Conservation (phyloP, 495 filamentous ascomycete genomes). For the Neurospora hispaniola region DNA sequence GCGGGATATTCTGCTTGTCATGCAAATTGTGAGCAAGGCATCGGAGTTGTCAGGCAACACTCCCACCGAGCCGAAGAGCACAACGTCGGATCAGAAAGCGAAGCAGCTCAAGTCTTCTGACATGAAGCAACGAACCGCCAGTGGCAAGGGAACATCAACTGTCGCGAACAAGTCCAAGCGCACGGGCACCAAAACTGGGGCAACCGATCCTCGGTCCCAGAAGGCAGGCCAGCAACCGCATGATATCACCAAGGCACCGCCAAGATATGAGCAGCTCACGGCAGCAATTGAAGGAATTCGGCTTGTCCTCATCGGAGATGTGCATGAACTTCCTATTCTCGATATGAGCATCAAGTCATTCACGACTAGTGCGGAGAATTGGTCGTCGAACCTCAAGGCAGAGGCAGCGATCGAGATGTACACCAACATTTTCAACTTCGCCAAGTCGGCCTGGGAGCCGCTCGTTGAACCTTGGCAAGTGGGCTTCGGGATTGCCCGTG, state of each 20-base stretch:
- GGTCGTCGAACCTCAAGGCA: conserved; percentile 77
- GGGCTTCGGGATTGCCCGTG: conserved; percentile 78
- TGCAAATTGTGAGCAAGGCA: conserved; percentile 87
- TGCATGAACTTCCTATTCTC: conserved; percentile 87
- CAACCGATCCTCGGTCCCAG: neutral
- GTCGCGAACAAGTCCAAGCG: conserved; percentile 29
- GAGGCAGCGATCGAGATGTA: conserved; percentile 87
- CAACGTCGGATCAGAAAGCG: conserved; percentile 44
- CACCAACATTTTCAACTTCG: conserved; percentile 96
- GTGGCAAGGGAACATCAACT: conserved; percentile 53
- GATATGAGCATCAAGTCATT: conserved; percentile 93
- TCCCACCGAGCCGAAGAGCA: conserved; percentile 26
- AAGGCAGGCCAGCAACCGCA: conserved; percentile 17
- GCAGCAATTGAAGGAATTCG: conserved; percentile 79
- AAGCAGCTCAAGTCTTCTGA: conserved; percentile 50
- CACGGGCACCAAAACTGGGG: conserved; percentile 4
- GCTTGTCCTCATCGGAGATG: conserved; percentile 86
- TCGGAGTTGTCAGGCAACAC: conserved; percentile 68
- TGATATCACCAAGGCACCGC: conserved; percentile 23
- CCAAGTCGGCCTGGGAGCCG: conserved; percentile 96
- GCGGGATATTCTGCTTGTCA: conserved; percentile 85
- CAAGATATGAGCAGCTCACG: conserved; percentile 65
- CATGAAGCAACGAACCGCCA: conserved; percentile 53
- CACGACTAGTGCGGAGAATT: conserved; percentile 71
- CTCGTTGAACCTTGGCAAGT: conserved; percentile 93